A percentile compares a stretch with the other conserved stretches of the same genome.
Conservation (phyloP, 164 flowering plant genomes). For the Chloranthus sessilifolius region DNA sequence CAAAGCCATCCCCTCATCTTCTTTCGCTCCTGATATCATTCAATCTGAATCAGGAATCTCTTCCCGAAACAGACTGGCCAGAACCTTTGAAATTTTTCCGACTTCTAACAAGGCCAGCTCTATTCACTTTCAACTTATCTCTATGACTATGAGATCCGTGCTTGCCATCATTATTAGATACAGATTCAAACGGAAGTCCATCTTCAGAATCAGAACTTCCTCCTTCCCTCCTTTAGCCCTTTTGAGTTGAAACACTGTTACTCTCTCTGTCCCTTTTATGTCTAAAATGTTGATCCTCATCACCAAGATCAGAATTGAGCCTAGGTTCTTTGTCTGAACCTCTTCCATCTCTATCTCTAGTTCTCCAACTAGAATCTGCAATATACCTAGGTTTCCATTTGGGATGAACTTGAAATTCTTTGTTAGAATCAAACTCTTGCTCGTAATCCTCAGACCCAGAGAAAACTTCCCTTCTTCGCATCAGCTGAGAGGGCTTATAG, state of each 20-base stretch:
- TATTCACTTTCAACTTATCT: constrained; percentile 27
- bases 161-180: constrained; percentile 29
- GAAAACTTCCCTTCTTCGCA: constrained; percentile 19
- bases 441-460: constrained; percentile 33
- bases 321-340: constrained; percentile 49
- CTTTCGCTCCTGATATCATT: constrained; percentile 16
- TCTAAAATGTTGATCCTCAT: constrained; percentile 27
- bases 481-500: constrained; percentile 21
- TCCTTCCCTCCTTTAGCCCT: constrained; percentile 15
- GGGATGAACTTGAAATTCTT: constrained; percentile 48
- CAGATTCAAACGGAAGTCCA: constrained; percentile 33
- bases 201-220: constrained; percentile 27
- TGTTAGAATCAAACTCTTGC: constrained; percentile 47
- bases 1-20: too few relatives aligned
- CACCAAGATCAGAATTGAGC: constrained; percentile 40
- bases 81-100: constrained; percentile 17
- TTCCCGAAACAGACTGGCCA: constrained; percentile 13
- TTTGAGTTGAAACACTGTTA: constrained; percentile 20
- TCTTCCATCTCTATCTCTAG: constrained; percentile 27
- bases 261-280: too few relatives aligned
- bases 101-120: constrained; percentile 19
- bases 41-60: constrained; percentile 15
- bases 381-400: constrained; percentile 66
- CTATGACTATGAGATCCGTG: constrained; percentile 9
- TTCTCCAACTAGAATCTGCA: constrained; percentile 35